These are phyloP conservation scores for Phoenix roebelenii DNA, from an alignment of 176 grass and related monocot genomes.

Conservation along the genomic window DNA sequence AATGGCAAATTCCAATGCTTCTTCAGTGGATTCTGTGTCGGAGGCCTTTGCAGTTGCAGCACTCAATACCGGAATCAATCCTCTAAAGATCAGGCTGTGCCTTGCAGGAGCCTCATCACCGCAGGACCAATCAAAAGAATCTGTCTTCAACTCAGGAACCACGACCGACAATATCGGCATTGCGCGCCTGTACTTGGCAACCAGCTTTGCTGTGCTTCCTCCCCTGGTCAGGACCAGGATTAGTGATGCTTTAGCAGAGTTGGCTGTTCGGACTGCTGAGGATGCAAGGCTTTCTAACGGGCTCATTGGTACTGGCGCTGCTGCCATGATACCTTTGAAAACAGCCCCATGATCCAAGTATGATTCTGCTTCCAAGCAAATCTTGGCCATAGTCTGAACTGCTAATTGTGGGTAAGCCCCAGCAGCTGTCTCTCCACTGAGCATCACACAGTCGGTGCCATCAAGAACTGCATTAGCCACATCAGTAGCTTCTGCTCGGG, in stretches of 20 bases:
- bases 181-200: slow-evolving; percentile 67
- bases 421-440: slow-evolving; percentile 1
- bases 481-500: slow-evolving; percentile 5
- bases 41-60: slow-evolving; percentile 48
- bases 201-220: slow-evolving; percentile 58
- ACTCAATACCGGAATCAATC: slow-evolving; percentile 56
- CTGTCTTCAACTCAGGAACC: slow-evolving; percentile 52
- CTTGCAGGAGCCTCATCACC: slow-evolving; percentile 76
- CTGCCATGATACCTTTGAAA: slow-evolving; percentile 48
- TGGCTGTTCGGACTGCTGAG: slow-evolving; percentile 54
- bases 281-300: slow-evolving; percentile 81
- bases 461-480: slow-evolving; percentile 1
- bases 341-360: slow-evolving; percentile 39
- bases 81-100: slow-evolving; percentile 58
- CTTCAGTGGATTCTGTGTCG: slow-evolving; percentile 61
- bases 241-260: slow-evolving; percentile 45
- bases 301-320: slow-evolving; percentile 44
- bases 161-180: slow-evolving; percentile 51
- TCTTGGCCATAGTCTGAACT: slow-evolving; percentile 6
- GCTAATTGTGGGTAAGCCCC: slow-evolving; percentile 4
- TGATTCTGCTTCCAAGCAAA: slow-evolving; percentile 17
- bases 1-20: slow-evolving; percentile 40
- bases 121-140: slow-evolving; percentile 68
- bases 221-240: slow-evolving; percentile 84
- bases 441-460: slow-evolving; percentile 9